These are phyloP conservation scores for Sonneratia caseolaris DNA, from an alignment of 345 rosid genomes.

Conservation along the genomic window DNA sequence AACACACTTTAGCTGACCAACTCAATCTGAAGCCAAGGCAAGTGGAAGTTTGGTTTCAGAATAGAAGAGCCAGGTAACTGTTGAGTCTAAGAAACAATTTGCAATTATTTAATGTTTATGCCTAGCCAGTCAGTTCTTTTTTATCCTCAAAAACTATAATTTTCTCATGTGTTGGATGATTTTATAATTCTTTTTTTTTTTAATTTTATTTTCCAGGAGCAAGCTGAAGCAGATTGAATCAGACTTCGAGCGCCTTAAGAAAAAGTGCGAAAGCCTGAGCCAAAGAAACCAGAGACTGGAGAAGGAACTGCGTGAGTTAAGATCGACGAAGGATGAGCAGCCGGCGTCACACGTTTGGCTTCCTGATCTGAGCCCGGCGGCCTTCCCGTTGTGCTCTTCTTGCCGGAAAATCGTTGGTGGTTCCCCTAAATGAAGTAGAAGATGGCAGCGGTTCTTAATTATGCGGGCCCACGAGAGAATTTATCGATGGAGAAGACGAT, in stretches of 20 bases:
- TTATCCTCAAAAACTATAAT: not conserved
- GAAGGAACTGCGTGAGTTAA: conserved; percentile 32
- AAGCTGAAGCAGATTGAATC: conserved; percentile 44
- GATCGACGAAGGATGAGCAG: conserved; percentile 5
- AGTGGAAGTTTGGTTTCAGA: conserved; percentile 63
- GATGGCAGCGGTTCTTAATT: no score
- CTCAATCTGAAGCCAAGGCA: conserved; percentile 40
- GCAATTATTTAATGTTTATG: not conserved
- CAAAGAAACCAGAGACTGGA: conserved; percentile 32
- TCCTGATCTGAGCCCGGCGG: conserved; percentile 1
- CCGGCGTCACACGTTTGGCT: not conserved
- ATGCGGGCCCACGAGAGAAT: no score
- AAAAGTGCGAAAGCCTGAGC: conserved; percentile 31
- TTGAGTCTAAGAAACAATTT: not conserved
- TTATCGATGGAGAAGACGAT: not conserved
- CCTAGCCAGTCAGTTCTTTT: not conserved
- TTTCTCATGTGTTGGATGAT: no score
- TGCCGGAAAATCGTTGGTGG: conserved; percentile 10
- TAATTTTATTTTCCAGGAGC: conserved; percentile 19
- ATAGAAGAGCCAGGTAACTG: conserved; percentile 50
- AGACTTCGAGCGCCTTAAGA: conserved; percentile 35
- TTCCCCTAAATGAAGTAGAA: not conserved
- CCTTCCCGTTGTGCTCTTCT: conserved; percentile 13
- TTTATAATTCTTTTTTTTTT: no score
- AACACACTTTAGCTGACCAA: conserved; percentile 31